Evolutionary conservation across 805 yeast genomes (phyloP).

Genomic region (Candida anglica): DNA sequence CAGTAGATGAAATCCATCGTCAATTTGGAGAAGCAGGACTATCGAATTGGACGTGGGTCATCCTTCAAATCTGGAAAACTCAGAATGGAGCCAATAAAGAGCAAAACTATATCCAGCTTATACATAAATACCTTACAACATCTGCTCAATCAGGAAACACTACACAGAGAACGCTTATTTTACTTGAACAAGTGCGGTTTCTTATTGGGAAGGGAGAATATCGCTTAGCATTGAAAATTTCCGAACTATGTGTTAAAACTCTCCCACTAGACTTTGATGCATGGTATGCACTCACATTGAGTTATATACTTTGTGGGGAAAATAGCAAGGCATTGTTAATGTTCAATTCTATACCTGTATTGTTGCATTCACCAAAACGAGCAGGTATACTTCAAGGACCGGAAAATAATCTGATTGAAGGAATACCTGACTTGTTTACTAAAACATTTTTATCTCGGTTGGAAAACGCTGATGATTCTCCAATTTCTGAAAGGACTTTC

Average conservation of each 20-base stretch:
- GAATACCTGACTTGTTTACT: slow-evolving; percentile 22
- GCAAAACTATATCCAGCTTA: slow-evolving; percentile 16
- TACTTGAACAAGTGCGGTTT: slow-evolving; percentile 62
- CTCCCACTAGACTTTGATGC: slow-evolving; percentile 74
- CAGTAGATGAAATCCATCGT: slow-evolving; percentile 34
- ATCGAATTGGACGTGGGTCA: slow-evolving; percentile 24
- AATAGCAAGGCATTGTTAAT: slow-evolving; percentile 59
- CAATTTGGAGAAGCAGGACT: slow-evolving; percentile 12
- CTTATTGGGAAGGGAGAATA: slow-evolving; percentile 51
- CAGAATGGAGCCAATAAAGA: slow-evolving; percentile 19
- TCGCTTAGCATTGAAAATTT: slow-evolving; percentile 54
- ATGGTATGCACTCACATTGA: slow-evolving; percentile 64
- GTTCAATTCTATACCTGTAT: slow-evolving; percentile 70
- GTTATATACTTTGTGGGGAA: slow-evolving; percentile 54
- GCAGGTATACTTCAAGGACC: too few relatives aligned
- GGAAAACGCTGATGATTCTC: slow-evolving; percentile 14
- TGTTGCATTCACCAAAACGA: slow-evolving; percentile 37
- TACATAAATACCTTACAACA: slow-evolving; percentile 15
- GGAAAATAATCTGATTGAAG: slow-evolving; percentile 13
- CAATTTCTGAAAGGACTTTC: slow-evolving; percentile 25
- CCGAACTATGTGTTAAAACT: slow-evolving; percentile 56
- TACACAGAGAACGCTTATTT: slow-evolving; percentile 54
- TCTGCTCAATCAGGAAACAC: slow-evolving; percentile 4
- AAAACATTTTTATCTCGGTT: slow-evolving; percentile 15
- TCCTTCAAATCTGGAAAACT: slow-evolving; percentile 18